phyloP scores from a whole-genome alignment of 345 rosid genomes.

The Hibiscus mutabilis region DNA sequence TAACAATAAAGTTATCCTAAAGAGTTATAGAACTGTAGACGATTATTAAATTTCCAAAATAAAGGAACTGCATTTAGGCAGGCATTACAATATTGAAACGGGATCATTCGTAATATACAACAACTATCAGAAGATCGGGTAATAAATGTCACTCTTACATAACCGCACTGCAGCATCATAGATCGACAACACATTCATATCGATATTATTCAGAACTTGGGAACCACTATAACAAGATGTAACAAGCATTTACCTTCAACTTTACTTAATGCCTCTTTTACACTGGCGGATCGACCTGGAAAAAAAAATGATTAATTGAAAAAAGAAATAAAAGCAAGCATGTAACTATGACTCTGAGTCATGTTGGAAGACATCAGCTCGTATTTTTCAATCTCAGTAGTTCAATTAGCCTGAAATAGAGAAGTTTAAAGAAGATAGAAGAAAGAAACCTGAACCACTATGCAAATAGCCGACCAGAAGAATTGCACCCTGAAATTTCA shows the following conservation, averaged over 20 bases:
- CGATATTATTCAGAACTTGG: background rate
- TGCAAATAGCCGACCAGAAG: slow-evolving; percentile 44
- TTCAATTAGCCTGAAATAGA: background rate
- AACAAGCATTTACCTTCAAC: slow-evolving; percentile 36
- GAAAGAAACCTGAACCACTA: slow-evolving; percentile 50
- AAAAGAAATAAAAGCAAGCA: too few relatives aligned
- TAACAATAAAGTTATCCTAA: background rate
- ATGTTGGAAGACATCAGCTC: background rate
- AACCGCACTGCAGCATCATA: background rate
- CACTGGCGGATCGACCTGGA: slow-evolving; percentile 32
- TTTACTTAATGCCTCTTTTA: slow-evolving; percentile 37
- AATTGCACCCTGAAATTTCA: slow-evolving; percentile 57
- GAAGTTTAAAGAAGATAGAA: slow-evolving; percentile 9
- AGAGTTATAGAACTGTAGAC: background rate
- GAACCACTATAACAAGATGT: background rate
- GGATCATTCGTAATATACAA: background rate
- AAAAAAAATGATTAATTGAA: background rate
- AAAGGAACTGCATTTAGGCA: background rate
- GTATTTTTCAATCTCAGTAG: background rate
- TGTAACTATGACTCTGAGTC: background rate
- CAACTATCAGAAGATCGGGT: background rate
- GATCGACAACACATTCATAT: background rate
- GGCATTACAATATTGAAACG: background rate
- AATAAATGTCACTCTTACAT: background rate
- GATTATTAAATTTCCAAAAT: background rate